Evolutionary conservation across 2,329 filamentous ascomycete species (phyloP).

Genomic region (Cladosporium sp.): DNA sequence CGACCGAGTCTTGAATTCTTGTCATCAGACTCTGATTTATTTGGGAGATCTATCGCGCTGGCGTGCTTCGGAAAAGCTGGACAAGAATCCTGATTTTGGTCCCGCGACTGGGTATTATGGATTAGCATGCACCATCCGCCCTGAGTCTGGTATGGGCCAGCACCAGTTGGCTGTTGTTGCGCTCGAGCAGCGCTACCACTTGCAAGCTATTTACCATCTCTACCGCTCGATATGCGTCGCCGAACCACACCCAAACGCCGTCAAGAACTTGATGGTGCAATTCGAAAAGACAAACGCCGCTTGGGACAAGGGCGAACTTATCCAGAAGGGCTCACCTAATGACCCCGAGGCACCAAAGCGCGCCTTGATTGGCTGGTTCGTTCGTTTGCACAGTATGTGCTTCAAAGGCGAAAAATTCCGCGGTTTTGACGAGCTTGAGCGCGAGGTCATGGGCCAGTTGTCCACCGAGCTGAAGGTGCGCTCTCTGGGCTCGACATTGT

Average conservation of each 20-base stretch:
- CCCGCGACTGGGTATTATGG: conserved; percentile 79
- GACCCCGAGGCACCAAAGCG: conserved; percentile 54
- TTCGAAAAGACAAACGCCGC: conserved; percentile 63
- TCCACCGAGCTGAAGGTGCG: conserved; percentile 68
- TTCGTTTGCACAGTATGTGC: conserved; percentile 79
- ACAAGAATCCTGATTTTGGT: conserved; percentile 71
- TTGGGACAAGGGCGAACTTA: conserved; percentile 54
- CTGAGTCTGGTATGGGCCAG: conserved; percentile 74
- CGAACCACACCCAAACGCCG: conserved; percentile 69
- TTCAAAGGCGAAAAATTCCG: conserved; percentile 72
- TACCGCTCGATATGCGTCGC: conserved; percentile 76
- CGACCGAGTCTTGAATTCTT: conserved; percentile 64
- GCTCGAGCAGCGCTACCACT: conserved; percentile 70
- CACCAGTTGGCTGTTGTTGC: conserved; percentile 89
- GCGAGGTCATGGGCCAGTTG: conserved; percentile 76
- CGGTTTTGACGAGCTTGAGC: conserved; percentile 75
- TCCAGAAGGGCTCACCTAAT: conserved; percentile 36
- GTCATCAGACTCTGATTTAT: conserved; percentile 77
- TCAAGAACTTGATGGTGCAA: conserved; percentile 72
- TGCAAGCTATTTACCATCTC: conserved; percentile 83
- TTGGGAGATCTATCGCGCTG: conserved; percentile 90
- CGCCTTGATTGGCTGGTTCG: conserved; percentile 74
- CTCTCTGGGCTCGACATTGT: conserved; percentile 60
- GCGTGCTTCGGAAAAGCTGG: conserved; percentile 66
- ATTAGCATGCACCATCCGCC: conserved; percentile 73